A percentile compares a stretch with the other conserved stretches of the same genome.
Evolutionary conservation across 1,284 basidiomycete genomes (phyloP).

Genomic region (Schizopora paradoxa): DNA sequence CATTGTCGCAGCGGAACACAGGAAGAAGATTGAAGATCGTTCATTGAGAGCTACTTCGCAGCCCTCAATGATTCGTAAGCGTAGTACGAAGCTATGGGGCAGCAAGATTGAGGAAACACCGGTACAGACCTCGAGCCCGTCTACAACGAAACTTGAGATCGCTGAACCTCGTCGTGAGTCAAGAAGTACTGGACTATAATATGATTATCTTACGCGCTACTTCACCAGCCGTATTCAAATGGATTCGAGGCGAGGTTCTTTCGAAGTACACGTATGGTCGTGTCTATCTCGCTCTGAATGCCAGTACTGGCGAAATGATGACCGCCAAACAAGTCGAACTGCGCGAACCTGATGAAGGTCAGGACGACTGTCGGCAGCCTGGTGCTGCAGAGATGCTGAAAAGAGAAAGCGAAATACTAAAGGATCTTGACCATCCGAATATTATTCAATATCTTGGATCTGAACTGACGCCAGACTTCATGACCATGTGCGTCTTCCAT

Average conservation of each 20-base stretch:
- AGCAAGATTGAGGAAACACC: slow-evolving; percentile 88
- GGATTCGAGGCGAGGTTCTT: slow-evolving; percentile 74
- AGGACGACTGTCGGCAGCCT: slow-evolving; percentile 47
- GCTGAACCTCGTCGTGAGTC: slow-evolving; percentile 58
- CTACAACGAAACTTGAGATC: slow-evolving; percentile 46
- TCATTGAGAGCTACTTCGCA: slow-evolving; percentile 45
- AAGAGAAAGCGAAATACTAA: slow-evolving; percentile 60
- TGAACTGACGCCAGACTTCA: slow-evolving; percentile 53
- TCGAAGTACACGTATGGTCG: slow-evolving; percentile 73
- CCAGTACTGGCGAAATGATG: slow-evolving; percentile 72
- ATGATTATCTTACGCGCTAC: slow-evolving; percentile 22
- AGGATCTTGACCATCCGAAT: slow-evolving; percentile 66
- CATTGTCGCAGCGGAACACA: slow-evolving; percentile 81
- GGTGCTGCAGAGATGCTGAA: slow-evolving; percentile 58
- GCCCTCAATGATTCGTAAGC: slow-evolving; percentile 59
- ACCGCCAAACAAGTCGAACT: slow-evolving; percentile 81
- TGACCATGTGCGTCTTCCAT: slow-evolving; percentile 49
- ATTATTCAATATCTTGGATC: slow-evolving; percentile 72
- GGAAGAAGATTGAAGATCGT: slow-evolving; percentile 61
- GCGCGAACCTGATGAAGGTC: too few relatives aligned
- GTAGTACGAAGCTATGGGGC: slow-evolving; percentile 96
- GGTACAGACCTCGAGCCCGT: slow-evolving; percentile 45
- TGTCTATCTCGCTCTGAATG: slow-evolving; percentile 73
- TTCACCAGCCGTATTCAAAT: too few relatives aligned
- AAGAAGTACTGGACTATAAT: slow-evolving; percentile 28